phyloP scores from a whole-genome alignment of 768 basidiomycete genomes.

The Russula abietina region DNA sequence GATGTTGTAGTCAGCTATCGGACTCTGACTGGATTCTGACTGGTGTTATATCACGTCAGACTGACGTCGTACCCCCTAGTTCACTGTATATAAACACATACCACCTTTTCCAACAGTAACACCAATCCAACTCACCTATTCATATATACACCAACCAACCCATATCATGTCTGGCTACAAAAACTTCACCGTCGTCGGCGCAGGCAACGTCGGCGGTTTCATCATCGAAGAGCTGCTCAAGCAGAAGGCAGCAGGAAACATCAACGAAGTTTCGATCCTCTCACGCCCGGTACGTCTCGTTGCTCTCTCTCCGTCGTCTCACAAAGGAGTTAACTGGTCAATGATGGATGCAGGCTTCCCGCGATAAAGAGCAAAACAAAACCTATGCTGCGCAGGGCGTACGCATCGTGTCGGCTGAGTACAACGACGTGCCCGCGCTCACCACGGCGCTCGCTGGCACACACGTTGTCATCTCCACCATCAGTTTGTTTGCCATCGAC shows the following conservation, averaged over 20 bases:
- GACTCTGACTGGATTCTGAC: background rate
- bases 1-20: constrained; percentile 1
- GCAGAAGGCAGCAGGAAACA: constrained; percentile 13
- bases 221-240: constrained; percentile 25
- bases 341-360: constrained; percentile 1
- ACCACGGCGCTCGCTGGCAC: constrained; percentile 16
- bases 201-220: constrained; percentile 22
- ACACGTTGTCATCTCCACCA: constrained; percentile 23
- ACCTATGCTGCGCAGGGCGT: constrained; percentile 19
- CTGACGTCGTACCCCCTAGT: background rate
- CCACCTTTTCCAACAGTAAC: background rate
- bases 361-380: constrained; percentile 9
- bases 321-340: background rate
- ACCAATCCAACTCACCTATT: background rate
- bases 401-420: constrained; percentile 12
- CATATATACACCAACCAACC: background rate
- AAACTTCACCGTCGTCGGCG: constrained; percentile 21
- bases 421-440: constrained; percentile 15
- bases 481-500: constrained; percentile 7
- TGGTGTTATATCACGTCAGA: background rate
- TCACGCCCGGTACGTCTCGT: constrained; percentile 19
- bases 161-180: constrained; percentile 18
- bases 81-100: constrained; percentile 7
- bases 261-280: constrained; percentile 18
- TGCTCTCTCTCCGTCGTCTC: background rate